A percentile compares a stretch with the other conserved stretches of the same genome.
These are phyloP conservation scores for Epichloe aotearoae DNA, from an alignment of 2,329 filamentous ascomycete genomes.

Conservation along the genomic window DNA sequence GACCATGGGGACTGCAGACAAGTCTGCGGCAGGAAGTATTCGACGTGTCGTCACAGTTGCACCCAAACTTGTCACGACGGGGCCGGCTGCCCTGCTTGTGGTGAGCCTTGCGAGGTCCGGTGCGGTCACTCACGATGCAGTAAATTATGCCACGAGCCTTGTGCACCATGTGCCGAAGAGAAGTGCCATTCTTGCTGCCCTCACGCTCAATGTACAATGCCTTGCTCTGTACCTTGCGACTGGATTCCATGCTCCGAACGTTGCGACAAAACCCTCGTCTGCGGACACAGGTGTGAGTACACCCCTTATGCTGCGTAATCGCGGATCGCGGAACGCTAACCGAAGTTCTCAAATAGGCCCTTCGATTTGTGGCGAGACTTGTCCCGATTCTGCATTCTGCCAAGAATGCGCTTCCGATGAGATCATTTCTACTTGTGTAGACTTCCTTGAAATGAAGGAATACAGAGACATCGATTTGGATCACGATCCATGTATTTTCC, in stretches of 20 bases:
- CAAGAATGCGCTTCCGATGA: conserved; percentile 37
- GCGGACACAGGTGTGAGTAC: conserved; percentile 44
- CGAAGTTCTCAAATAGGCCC: conserved; percentile 21
- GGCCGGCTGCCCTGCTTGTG: conserved; percentile 33
- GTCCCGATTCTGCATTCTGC: conserved; percentile 39
- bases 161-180: conserved; percentile 43
- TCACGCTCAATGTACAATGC: conserved; percentile 38
- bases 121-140: conserved; percentile 45
- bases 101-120: conserved; percentile 35
- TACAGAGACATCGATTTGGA: conserved; percentile 47
- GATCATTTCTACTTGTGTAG: conserved; percentile 35
- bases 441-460: conserved; percentile 38
- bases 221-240: conserved; percentile 55
- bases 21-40: conserved; percentile 34
- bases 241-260: conserved; percentile 50
- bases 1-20: conserved; percentile 36
- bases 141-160: conserved; percentile 45
- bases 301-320: too few species aligned
- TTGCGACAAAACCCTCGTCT: conserved; percentile 38
- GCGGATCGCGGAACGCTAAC: too few species aligned
- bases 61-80: conserved; percentile 35
- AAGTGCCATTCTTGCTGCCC: conserved; percentile 41
- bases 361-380: conserved; percentile 50
- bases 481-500: conserved; percentile 47
- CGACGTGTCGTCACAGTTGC: conserved; percentile 45